Evolutionary conservation across 2,329 filamentous ascomycete genomes (phyloP), one percentile per base, ranked within the genome.

Genomic region (Aaosphaeria arxii): DNA sequence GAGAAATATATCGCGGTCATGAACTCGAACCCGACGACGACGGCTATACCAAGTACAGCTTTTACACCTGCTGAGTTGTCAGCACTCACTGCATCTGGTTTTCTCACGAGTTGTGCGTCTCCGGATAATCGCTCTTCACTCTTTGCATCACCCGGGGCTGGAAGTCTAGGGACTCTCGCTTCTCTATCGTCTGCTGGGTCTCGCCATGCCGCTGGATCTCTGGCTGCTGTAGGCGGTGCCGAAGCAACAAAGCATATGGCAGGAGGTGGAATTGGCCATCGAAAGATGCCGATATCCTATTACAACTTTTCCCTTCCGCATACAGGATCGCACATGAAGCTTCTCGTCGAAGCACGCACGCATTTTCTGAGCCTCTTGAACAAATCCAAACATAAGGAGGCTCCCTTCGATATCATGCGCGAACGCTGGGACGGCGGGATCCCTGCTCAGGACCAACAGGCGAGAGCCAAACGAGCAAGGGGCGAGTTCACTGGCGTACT

Each of bases 391-490:
- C 83, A 79, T 68, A 78, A 79, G 40, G 86, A 89, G 69, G 80
- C 79, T 31, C 82, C 86, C 1, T 77, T 86, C 66, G 71, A 73
- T 36, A 70, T 83, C 55, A 71, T 91, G 36, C 75, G 76, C 36
- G 86, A 90, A 66, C 78, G 83, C 44, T 91, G 88, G 82, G 83
- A 90, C 53, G 87, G 86, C 9, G 85, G 84, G 4, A 70, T 81
- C n/a, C 71, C 72, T 2, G 69, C 62, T 9, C 73, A 76, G 17
- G 76, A 78, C 54, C 63, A 66, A 4, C 68, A 73, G 17, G 73
- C 72, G 30, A 66, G 71, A 49, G 74, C 74, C 13, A 83, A 80
- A 68, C 75, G 73, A 49, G 71, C 73, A 13, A 70, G 83, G 46
- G 79, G 81, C 1, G 81, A 84, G 58, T 82, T 79, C 57, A 67